Evolutionary conservation across 2,329 filamentous ascomycete species (phyloP).

Genomic region (Thelonectria blattea): DNA sequence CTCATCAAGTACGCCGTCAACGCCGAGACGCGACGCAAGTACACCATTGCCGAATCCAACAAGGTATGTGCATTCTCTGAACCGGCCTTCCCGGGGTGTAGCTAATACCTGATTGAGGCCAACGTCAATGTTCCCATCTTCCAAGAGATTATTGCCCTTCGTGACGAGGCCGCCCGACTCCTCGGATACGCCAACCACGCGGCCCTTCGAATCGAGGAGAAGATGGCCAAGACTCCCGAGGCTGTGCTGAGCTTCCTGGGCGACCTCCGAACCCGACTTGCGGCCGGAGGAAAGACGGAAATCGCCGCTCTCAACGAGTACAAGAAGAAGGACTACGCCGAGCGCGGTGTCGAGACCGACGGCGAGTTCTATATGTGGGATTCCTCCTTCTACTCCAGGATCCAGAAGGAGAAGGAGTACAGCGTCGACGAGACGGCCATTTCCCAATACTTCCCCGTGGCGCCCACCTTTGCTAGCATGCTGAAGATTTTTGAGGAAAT

Average conservation of each 20-base stretch:
- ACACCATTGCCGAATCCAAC: slow-evolving; percentile 80
- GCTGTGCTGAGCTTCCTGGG: slow-evolving; percentile 75
- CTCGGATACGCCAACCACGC: slow-evolving; percentile 81
- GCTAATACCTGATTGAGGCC: slow-evolving; percentile 48
- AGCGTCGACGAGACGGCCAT: slow-evolving; percentile 81
- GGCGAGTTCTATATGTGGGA: slow-evolving; percentile 85
- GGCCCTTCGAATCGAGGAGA: slow-evolving; percentile 76
- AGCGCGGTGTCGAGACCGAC: slow-evolving; percentile 64
- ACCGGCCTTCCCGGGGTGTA: neutral
- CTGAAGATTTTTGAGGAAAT: slow-evolving; percentile 83
- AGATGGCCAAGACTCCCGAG: slow-evolving; percentile 81
- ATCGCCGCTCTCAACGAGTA: slow-evolving; percentile 72
- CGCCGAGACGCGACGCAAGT: slow-evolving; percentile 69
- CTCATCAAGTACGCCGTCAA: slow-evolving; percentile 78
- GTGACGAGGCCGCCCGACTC: slow-evolving; percentile 78
- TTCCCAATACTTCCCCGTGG: slow-evolving; percentile 83
- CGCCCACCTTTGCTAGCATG: slow-evolving; percentile 77
- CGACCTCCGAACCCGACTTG: slow-evolving; percentile 71
- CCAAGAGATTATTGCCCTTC: slow-evolving; percentile 74
- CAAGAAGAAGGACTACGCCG: slow-evolving; percentile 73
- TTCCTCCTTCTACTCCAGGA: slow-evolving; percentile 77
- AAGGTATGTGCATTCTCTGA: slow-evolving; percentile 55
- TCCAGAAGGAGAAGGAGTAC: slow-evolving; percentile 82
- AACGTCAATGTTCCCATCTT: slow-evolving; percentile 76
- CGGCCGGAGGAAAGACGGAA: slow-evolving; percentile 74